phyloP scores from a whole-genome alignment of 1,284 basidiomycete genomes.

The Moesziomyces globuligerus region DNA sequence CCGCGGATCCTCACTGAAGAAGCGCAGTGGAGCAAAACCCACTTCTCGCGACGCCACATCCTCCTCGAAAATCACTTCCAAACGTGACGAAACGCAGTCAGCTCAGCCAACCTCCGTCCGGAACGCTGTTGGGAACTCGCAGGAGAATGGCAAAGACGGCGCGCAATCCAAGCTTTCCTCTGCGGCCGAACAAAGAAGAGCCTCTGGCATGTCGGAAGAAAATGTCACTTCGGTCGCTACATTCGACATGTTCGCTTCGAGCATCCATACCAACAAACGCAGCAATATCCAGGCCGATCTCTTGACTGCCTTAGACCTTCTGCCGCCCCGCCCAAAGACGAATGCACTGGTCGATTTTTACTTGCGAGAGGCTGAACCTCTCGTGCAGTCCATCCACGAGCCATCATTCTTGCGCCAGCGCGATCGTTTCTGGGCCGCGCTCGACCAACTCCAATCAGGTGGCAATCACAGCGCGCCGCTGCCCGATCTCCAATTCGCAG shows the following conservation, averaged over 20 bases:
- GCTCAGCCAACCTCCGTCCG: background rate
- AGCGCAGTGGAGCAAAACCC: background rate
- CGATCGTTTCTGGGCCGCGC: slow-evolving; percentile 23
- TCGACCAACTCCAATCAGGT: slow-evolving; percentile 7
- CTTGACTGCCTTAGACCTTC: slow-evolving; percentile 15
- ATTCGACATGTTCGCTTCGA: slow-evolving; percentile 13
- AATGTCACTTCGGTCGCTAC: slow-evolving; percentile 16
- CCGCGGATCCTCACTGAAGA: slow-evolving; percentile 20
- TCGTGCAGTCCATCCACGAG: slow-evolving; percentile 33
- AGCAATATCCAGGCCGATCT: slow-evolving; percentile 5
- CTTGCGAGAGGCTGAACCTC: slow-evolving; percentile 36
- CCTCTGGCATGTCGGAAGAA: background rate
- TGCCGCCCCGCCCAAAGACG: slow-evolving; percentile 29
- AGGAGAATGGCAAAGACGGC: background rate
- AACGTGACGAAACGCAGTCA: too few relatives aligned
- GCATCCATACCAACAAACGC: background rate
- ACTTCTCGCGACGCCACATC: too few relatives aligned
- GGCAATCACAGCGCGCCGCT: background rate
- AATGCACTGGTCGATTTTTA: slow-evolving; percentile 36
- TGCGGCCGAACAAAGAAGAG: background rate
- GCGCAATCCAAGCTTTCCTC: background rate
- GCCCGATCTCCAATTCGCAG: slow-evolving; percentile 38
- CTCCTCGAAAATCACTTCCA: background rate
- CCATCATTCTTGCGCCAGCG: slow-evolving; percentile 31
- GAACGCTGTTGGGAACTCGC: too few relatives aligned